These are phyloP conservation scores for Bruguiera gymnorhiza DNA, from an alignment of 345 rosid species.

Conservation along the genomic window DNA sequence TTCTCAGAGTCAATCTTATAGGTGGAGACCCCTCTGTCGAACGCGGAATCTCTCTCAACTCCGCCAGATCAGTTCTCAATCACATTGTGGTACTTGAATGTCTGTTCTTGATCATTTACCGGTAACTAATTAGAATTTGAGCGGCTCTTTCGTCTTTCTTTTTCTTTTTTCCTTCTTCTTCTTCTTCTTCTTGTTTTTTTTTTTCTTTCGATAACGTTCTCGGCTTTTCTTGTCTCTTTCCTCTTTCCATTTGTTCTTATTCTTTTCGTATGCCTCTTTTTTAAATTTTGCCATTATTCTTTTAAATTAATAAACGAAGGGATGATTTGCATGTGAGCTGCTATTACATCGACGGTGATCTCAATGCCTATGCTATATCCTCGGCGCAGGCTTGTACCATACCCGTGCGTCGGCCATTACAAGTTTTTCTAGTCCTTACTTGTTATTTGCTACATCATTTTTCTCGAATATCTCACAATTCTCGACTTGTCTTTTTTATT, in stretches of 20 bases:
- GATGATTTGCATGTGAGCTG: slow-evolving; percentile 73
- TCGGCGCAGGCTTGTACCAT: slow-evolving; percentile 43
- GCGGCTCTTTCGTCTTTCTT: neutral
- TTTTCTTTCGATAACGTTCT: neutral
- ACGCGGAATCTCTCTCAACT: slow-evolving; percentile 62
- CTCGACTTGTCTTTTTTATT: neutral
- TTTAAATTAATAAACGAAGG: slow-evolving; percentile 39
- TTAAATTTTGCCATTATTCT: too few relatives aligned
- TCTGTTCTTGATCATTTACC: too few relatives aligned
- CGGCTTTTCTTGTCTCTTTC: too few relatives aligned
- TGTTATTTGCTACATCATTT: too few relatives aligned
- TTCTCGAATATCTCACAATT: neutral
- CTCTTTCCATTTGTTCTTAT: too few relatives aligned
- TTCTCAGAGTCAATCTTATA: slow-evolving; percentile 62
- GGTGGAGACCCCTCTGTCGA: slow-evolving; percentile 84
- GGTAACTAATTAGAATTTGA: too few relatives aligned
- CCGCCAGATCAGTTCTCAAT: slow-evolving; percentile 92
- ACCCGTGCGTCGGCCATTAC: neutral
- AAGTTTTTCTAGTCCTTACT: too few relatives aligned
- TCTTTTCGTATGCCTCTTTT: too few relatives aligned
- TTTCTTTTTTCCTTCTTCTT: neutral
- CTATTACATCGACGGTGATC: slow-evolving; percentile 29
- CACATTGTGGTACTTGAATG: slow-evolving; percentile 60
- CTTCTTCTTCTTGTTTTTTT: too few relatives aligned
- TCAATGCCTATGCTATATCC: too few relatives aligned